These are phyloP conservation scores for Pseudovirgaria hyperparasitica DNA, from an alignment of 2,329 filamentous ascomycete species.

Conservation along the genomic window DNA sequence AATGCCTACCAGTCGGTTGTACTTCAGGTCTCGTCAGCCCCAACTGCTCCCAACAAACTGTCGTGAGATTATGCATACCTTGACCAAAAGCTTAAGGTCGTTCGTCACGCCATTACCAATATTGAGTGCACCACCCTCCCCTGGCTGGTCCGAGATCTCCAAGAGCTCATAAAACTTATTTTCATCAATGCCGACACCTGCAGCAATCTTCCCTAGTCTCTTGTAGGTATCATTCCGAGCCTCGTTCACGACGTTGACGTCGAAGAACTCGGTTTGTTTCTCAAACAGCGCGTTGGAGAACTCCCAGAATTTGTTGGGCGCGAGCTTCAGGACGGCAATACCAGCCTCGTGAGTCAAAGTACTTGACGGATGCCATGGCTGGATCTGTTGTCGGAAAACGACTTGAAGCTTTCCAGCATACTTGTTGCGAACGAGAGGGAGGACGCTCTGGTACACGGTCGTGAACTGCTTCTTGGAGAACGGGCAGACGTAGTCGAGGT, in stretches of 20 bases:
- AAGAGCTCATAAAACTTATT: conserved; percentile 57
- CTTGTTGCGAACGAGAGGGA: conserved; percentile 53
- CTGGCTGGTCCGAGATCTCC: conserved; percentile 54
- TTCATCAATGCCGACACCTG: conserved; percentile 56
- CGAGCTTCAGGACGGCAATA: conserved; percentile 61
- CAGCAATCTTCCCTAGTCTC: conserved; percentile 63
- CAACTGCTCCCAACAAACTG: neutral
- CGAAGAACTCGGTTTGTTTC: conserved; percentile 68
- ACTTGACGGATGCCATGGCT: conserved; percentile 85
- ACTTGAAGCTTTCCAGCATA: conserved; percentile 53
- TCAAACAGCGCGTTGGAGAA: conserved; percentile 60
- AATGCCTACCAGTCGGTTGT: conserved; percentile 63
- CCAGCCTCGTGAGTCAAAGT: conserved; percentile 64
- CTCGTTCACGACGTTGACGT: conserved; percentile 73
- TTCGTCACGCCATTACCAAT: conserved; percentile 69
- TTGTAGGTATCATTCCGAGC: conserved; percentile 72
- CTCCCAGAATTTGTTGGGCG: conserved; percentile 63
- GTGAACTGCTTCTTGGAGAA: conserved; percentile 64
- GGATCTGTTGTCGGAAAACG: conserved; percentile 82
- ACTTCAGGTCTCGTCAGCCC: too few species aligned
- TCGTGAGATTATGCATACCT: conserved; percentile 38
- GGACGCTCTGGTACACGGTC: conserved; percentile 50
- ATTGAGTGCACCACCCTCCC: conserved; percentile 58
- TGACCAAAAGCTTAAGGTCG: conserved; percentile 74
- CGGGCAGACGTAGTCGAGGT: conserved; percentile 87